Evolutionary conservation across 805 yeast species (phyloP).

Genomic region (Candida schatavii): DNA sequence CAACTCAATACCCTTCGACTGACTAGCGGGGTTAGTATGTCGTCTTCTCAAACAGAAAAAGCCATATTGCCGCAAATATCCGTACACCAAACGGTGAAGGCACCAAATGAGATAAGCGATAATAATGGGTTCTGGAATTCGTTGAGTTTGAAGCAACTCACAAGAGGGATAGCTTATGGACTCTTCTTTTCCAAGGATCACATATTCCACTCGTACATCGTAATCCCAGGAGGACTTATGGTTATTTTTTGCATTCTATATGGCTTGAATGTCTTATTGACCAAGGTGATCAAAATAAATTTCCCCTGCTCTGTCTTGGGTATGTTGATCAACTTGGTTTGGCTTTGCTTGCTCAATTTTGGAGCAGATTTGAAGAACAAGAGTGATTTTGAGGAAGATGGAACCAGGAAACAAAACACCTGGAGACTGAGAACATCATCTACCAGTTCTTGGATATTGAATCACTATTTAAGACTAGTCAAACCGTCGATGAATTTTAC

Average conservation of each 20-base stretch:
- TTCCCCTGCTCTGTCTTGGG: slow-evolving; percentile 73
- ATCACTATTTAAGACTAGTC: slow-evolving; percentile 33
- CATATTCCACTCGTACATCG: slow-evolving; percentile 41
- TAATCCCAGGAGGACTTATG: slow-evolving; percentile 49
- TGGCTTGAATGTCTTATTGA: slow-evolving; percentile 49
- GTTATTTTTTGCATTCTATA: slow-evolving; percentile 46
- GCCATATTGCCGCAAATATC: no score
- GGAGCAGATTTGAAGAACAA: slow-evolving; percentile 12
- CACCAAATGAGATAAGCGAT: no score
- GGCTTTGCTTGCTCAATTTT: slow-evolving; percentile 38
- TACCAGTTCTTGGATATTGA: slow-evolving; percentile 20
- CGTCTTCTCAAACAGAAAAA: no score
- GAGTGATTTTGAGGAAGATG: slow-evolving; percentile 4
- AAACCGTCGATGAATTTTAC: slow-evolving; percentile 69
- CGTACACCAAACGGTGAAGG: no score
- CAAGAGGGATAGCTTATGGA: slow-evolving; percentile 25
- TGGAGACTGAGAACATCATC: slow-evolving; percentile 14
- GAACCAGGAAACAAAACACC: no score
- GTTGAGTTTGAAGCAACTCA: slow-evolving; percentile 7
- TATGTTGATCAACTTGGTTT: slow-evolving; percentile 56
- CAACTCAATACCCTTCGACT: no score
- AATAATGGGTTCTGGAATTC: no score
- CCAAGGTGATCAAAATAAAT: slow-evolving; percentile 41
- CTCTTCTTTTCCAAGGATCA: slow-evolving; percentile 32
- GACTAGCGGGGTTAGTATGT: no score